Conservation (phyloP, 2,329 filamentous ascomycete genomes). For the Volutella citrinella region DNA sequence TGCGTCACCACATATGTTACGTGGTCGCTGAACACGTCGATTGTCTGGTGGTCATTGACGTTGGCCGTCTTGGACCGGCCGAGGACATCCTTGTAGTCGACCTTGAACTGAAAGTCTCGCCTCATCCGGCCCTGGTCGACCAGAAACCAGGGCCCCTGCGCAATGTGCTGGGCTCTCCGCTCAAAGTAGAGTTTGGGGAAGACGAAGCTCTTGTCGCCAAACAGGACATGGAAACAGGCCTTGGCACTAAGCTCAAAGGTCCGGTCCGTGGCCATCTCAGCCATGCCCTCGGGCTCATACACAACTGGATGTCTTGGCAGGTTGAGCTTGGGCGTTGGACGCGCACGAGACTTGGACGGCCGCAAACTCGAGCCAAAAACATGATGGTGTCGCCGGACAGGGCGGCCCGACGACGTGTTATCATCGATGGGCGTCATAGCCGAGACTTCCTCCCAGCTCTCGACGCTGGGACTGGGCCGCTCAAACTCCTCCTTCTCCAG, state of each 20-base stretch:
- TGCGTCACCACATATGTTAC: constrained; percentile 64
- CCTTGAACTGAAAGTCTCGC: constrained; percentile 78
- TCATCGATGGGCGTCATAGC: constrained; percentile 57
- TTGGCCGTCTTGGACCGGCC: constrained; percentile 58
- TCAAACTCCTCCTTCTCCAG: constrained; percentile 65
- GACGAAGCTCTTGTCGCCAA: constrained; percentile 92
- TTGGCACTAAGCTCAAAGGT: constrained; percentile 91
- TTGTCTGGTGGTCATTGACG: constrained; percentile 79
- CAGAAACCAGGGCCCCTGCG: constrained; percentile 80
- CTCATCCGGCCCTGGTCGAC: constrained; percentile 68
- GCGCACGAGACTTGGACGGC: constrained; percentile 31
- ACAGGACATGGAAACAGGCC: constrained; percentile 91
- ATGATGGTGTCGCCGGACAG: constrained; percentile 26
- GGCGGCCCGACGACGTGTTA: constrained; percentile 43
- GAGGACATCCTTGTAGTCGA: constrained; percentile 64
- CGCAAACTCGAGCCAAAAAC: constrained; percentile 36
- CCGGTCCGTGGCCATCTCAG: constrained; percentile 70
- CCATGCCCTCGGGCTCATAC: constrained; percentile 82
- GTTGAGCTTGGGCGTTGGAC: constrained; percentile 67
- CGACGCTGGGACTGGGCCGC: constrained; percentile 66
- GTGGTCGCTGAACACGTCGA: constrained; percentile 79
- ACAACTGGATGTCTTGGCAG: constrained; percentile 76
- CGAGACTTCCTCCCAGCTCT: constrained; percentile 88
- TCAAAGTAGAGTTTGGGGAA: constrained; percentile 91
- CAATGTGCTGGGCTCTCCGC: constrained; percentile 72